Evolutionary conservation across 441 rosid genomes (phyloP), one percentile per base, ranked within the genome.

Genomic region (Adansonia madagascariensis): DNA sequence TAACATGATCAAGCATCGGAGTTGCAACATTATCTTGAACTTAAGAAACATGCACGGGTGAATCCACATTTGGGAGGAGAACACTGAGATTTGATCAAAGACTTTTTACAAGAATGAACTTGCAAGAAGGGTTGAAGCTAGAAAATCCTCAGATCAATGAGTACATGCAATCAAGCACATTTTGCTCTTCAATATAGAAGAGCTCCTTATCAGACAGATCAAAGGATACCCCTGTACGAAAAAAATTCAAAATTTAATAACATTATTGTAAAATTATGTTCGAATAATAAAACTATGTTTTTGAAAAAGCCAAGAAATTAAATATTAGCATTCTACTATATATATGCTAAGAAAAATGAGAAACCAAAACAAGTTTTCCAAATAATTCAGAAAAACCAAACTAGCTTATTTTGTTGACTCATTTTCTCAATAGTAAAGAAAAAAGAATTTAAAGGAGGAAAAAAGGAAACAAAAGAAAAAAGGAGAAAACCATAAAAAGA

Each of bases 21-120:
- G 83, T 76, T 31, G 83, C 94, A 64, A 39, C 53, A 2, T 31
- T 2, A 63, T 83, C 91, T 69, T 87, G 91, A 39, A 76, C 87
- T 71, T 83, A 90, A 24, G 86, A 85, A 67, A 78, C 78, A 20
- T 98, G 85, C 0, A 93, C 88, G 11, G 93, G 91, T 0, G 94
- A 89, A 84, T 94, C 99, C 0, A 97, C 90, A 80, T 91, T 97
- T 10, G 98, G 99, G 61, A 97, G 98, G 75, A 97, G 97, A 82
- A 97, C 98, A 67, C 94, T 91, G 55, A 97, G 84, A 78, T 97
- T 97, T 66, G 98, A 94, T 18, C 99, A 85, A 6, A 97, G 91
- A 77, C 92, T 91, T 84, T 97, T 98, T 0, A 90, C 89, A 55
- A 92, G 86, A 81, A 87, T 90, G 80, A 85, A 84, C 77, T 97